Evolutionary conservation across 306 rosid genomes (phyloP), one percentile per base, ranked within the genome.

Genomic region (Malus asiatica): DNA sequence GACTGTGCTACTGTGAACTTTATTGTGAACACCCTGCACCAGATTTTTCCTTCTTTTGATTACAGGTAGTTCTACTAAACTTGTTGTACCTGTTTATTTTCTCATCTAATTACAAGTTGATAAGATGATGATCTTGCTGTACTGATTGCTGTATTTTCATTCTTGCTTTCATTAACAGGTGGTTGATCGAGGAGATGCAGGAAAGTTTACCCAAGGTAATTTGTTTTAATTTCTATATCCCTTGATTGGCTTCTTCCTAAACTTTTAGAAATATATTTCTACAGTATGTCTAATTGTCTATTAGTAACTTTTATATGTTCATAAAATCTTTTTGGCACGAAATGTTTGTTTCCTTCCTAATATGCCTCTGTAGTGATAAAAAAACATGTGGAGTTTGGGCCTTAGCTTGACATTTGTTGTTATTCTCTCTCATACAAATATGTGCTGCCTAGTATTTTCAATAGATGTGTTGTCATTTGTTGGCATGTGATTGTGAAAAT

Each of bases 141-240:
- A 65, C 60, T 83, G 19, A 22, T 29, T 81, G 27, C 63, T 76
- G 71, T 63, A 23, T 77, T 73, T 16, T 46, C 29, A 61, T 70
- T 73, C 69, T 63, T 80, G 46, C 70, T 52, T 81, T 82, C 61
- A 73, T 77, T 66, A 76, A 75, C 84, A 95, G 98, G 84, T 95
- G 98, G 98, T 79, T 95, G 91, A 64, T 95, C 86, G 98, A 90
- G 72, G 98, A 95, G 85, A 88, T 95, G 22, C 77, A 73, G 63
- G 98, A 95, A 79, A 95, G 96, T 87, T 84, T 95, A 81, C 96
- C 97, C 48, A 87, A 92, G 93, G 97, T 75, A 86, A 87, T 91
- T 73, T 81, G 58, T 68, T 65, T 64, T 68, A 22, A 9, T 27
- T 61, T 42, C 30, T 23, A 11, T 9, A 35, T 60, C 27, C 32